Base-by-base conservation (phyloP, 108 stramenopile genomes). In the Chaetoceros muelleri region DNA sequence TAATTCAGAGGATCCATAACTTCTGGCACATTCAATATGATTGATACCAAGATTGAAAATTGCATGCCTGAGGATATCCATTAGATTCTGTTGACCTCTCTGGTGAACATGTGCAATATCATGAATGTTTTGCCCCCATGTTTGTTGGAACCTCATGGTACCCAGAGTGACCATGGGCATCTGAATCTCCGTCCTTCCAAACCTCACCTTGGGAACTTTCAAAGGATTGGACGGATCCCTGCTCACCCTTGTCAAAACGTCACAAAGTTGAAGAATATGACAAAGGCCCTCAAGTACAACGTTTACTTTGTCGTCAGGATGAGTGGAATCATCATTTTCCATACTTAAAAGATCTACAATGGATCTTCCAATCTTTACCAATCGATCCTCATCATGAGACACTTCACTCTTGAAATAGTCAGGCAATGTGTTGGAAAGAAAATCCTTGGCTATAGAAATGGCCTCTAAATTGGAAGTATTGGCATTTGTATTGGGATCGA, bases 141-240 rank as follows among this genome's bases (percentile, higher is more conserved):
- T 60, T 58, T 92, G 83, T 71, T 96, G 95, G 61, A 88, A 88
- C 1, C 95, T 75, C 95, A 96, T 96, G 31, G 86, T 85, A 0
- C 95, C 95, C 47, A 87, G 66, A 2, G 93, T 82, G 40, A 96
- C 65, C 28, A 92, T 83, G 22, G 93, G 84, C 80, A 96, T 94
- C 53, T 80, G 61, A 0, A 94, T 56, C 34, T 67, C 78, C 0
- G 95, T 94, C 28, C 82, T 74, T 13, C 95, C 95, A 65, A 88
- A 96, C 45, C 84, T 65, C 23, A 88, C 85, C 17, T 62, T 84
- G 0, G 88, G 88, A 16, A 84, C 73, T 49, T 69, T 64, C 16
- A 57, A 30, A 17, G 19, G 45, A 3, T 57, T 62, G 31, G 52
- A 34, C 29, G 24, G 1, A 21, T 22, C 28, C n/a, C n/a, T n/a